Base-by-base conservation (phyloP, 2,329 filamentous ascomycete genomes). In the Malbranchea cinnamomea region DNA sequence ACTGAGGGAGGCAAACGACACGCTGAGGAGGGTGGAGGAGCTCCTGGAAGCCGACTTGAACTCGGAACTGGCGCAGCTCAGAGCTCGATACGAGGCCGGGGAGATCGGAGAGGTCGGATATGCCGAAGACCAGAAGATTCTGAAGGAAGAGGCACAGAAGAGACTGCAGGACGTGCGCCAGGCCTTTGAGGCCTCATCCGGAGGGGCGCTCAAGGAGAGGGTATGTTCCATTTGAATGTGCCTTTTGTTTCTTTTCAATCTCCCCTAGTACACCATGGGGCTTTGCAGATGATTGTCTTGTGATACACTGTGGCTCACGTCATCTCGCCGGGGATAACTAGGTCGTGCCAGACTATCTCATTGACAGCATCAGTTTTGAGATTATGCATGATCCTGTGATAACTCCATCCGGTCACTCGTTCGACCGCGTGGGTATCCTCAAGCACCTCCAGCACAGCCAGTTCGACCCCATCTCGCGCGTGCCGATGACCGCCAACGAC, bases 391-490 rank as follows among this genome's bases (percentile, higher is more conserved):
- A 65, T 37, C 61, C 61, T 4, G 59, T 64, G 19, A 49, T 62
- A 4, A 64, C 60, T 1, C 84, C 79, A 46, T 85, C 78, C 1
- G 89, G 89, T 8, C 80, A 85, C 40, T 89, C 79, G 2, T 98
- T 93, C 50, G 89, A 95, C 52, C 71, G 87, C 23, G 67, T 80
- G 0, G 80, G 80, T 10, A 78, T 98, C 37, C 65, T 84, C 47
- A 83, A 92, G 53, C 84, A 94, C 49, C 63, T 98, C 15, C 77
- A 78, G 44, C 66, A 78, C 13, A 71, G 71, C 19, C 65, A 66
- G 1, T 78, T 71, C 9, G 89, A 98, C 50, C 89, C 89, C 1
- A 53, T 95, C 20, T 94, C 87, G 1, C 66, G 87, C 23, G 77
- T 84, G 38, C 72, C 78, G 0, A 63, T 94, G 28, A 57, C 56